phyloP scores from a whole-genome alignment of 2,329 filamentous ascomycete genomes.

The Phialophora verrucosa region DNA sequence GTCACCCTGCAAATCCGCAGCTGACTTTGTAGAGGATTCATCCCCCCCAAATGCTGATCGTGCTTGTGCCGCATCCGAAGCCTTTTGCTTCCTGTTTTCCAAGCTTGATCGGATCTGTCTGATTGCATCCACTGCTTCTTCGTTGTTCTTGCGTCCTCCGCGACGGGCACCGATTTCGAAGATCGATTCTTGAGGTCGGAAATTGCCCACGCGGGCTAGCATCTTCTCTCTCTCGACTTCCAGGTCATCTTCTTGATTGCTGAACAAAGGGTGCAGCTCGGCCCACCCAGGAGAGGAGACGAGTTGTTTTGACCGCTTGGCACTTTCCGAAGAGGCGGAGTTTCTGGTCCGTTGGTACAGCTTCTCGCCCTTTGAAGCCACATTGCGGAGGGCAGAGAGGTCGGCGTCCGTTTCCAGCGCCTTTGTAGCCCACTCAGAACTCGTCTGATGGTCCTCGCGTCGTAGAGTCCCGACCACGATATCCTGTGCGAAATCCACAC shows the following conservation, averaged over 20 bases:
- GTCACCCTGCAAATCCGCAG: conserved; percentile 45
- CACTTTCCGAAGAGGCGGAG: conserved; percentile 86
- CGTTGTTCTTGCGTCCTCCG: conserved; percentile 71
- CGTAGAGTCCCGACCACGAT: conserved; percentile 80
- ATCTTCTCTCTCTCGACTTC: conserved; percentile 81
- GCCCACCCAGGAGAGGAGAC: conserved; percentile 72
- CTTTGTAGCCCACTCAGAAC: conserved; percentile 83
- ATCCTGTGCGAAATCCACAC: conserved; percentile 77
- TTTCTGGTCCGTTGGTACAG: conserved; percentile 90
- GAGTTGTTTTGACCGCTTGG: conserved; percentile 81
- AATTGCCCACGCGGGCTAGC: conserved; percentile 85
- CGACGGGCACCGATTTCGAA: conserved; percentile 87
- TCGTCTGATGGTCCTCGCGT: conserved; percentile 73
- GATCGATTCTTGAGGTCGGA: conserved; percentile 90
- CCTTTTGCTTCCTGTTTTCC: conserved; percentile 50
- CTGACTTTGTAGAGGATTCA: conserved; percentile 10
- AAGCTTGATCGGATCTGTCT: conserved; percentile 51
- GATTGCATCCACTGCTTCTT: conserved; percentile 66
- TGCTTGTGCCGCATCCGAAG: conserved; percentile 40
- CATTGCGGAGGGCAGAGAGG: conserved; percentile 70
- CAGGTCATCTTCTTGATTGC: conserved; percentile 66
- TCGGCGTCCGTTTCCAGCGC: conserved; percentile 77
- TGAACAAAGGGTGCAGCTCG: conserved; percentile 81
- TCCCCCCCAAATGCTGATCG: conserved; percentile 49
- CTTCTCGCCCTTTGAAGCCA: conserved; percentile 87